Evolutionary conservation across 1,139 yeast genomes (phyloP).

Genomic region (Pneumocystis oryctolagi): DNA sequence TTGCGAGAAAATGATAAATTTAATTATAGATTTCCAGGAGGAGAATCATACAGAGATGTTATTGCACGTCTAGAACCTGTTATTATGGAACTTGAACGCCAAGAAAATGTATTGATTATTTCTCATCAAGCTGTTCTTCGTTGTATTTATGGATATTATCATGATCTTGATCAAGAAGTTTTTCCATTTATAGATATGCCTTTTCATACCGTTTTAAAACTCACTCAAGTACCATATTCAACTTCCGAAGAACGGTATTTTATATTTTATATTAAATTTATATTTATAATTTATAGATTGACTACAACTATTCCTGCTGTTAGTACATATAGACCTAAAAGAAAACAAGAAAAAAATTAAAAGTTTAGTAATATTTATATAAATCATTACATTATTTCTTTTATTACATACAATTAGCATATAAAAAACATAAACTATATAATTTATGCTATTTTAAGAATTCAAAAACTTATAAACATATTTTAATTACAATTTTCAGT

Average conservation of each 20-base stretch:
- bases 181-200: conserved; percentile 99
- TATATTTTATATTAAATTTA: background rate
- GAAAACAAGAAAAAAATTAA: background rate
- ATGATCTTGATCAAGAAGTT: conserved; percentile 96
- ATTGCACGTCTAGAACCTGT: conserved; percentile 78
- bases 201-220: conserved; percentile 63
- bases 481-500: background rate
- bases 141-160: conserved; percentile 91
- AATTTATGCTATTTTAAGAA: background rate
- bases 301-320: conserved; percentile 65
- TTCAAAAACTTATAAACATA: background rate
- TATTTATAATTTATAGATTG: conserved; percentile 21
- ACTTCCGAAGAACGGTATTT: conserved; percentile 51
- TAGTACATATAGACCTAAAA: conserved; percentile 57
- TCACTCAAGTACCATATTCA: conserved; percentile 87
- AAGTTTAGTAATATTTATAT: background rate
- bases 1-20: conserved; percentile 88
- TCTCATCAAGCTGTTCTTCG: conserved; percentile 96
- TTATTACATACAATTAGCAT: background rate
- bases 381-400: background rate
- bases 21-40: conserved; percentile 59
- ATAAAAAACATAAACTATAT: background rate
- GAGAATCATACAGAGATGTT: conserved; percentile 92
- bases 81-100: conserved; percentile 86
- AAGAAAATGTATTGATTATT: conserved; percentile 84